phyloP scores from a whole-genome alignment of 2,329 filamentous ascomycete species.

The Aspergillus sp. region DNA sequence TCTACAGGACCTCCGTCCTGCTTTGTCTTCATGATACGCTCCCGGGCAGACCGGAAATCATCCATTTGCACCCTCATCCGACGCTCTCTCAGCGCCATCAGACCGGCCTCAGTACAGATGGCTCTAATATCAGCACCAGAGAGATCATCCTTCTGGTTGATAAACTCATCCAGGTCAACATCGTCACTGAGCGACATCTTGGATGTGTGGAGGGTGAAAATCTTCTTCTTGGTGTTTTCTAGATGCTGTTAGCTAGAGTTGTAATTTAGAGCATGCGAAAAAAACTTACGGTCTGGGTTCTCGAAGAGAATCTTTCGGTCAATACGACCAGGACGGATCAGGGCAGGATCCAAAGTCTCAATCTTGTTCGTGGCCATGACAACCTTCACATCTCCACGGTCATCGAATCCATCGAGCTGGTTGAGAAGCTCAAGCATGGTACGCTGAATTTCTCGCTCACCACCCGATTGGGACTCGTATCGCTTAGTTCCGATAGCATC shows the following conservation, averaged over 20 bases:
- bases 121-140: constrained; percentile 98
- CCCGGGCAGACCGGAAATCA: constrained; percentile 87
- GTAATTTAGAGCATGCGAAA: background rate
- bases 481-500: constrained; percentile 98
- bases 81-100: constrained; percentile 88
- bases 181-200: constrained; percentile 98
- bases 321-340: constrained; percentile 96
- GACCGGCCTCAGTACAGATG: constrained; percentile 93
- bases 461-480: constrained; percentile 94
- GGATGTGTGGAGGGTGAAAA: constrained; percentile 94
- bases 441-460: constrained; percentile 94
- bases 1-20: constrained; percentile 90
- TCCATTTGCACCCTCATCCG: constrained; percentile 99
- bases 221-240: constrained; percentile 94
- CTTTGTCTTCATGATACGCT: constrained; percentile 96
- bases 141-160: constrained; percentile 95
- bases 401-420: constrained; percentile 97
- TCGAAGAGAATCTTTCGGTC: constrained; percentile 91
- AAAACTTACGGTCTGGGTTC: constrained; percentile 60
- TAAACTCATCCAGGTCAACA: constrained; percentile 98
- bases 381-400: constrained; percentile 97
- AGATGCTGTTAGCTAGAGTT: constrained; percentile 16
- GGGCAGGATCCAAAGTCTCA: constrained; percentile 88
- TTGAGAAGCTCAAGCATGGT: constrained; percentile 98
- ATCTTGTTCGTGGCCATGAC: constrained; percentile 99